Conservation (phyloP, 1,139 yeast species). For the Pichia sp. region DNA sequence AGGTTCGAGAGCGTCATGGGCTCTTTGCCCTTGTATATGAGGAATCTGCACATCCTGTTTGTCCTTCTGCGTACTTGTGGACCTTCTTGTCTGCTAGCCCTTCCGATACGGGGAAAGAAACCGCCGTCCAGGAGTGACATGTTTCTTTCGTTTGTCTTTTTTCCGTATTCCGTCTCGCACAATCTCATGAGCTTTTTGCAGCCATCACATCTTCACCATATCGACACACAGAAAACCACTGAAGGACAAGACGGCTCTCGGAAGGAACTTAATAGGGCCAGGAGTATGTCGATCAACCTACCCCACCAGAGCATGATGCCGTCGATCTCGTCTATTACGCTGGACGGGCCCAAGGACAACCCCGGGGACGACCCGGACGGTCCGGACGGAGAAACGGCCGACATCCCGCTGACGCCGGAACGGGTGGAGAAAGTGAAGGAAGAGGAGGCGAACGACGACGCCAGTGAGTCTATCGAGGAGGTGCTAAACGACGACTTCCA, state of each 20-base stretch:
- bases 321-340: slow-evolving; percentile 11
- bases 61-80: too few relatives aligned
- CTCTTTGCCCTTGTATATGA: slow-evolving; percentile 64
- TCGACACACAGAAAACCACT: too few relatives aligned
- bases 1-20: slow-evolving; percentile 82
- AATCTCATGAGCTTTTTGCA: neutral
- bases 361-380: neutral
- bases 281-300: slow-evolving; percentile 6
- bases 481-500: slow-evolving; percentile 6
- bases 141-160: neutral
- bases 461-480: slow-evolving; percentile 11
- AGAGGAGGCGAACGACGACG: slow-evolving; percentile 11
- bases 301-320: slow-evolving; percentile 11
- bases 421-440: slow-evolving; percentile 4
- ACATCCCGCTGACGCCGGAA: slow-evolving; percentile 8
- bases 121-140: neutral
- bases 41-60: slow-evolving; percentile 49
- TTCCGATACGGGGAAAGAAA: neutral
- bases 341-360: neutral
- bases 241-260: too few relatives aligned
- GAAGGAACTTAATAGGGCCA: neutral
- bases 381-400: slow-evolving; percentile 8
- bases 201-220: neutral
- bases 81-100: too few relatives aligned
- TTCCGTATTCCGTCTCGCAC: neutral